Base-by-base conservation (phyloP, 148 eudicot genomes). In the Rhododendron kiyosumense region DNA sequence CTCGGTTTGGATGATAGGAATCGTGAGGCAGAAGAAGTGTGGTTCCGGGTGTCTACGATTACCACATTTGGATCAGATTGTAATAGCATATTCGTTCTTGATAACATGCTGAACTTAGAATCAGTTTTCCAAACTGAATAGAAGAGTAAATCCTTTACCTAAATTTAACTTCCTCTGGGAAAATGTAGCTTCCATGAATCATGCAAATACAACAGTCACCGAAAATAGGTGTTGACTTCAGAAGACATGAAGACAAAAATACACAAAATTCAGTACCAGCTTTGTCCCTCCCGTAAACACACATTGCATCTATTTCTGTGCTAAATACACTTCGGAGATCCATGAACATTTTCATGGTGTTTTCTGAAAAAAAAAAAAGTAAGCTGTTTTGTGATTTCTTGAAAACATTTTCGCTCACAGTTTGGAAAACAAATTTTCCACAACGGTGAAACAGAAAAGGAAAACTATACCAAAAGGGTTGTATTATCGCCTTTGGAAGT, bases 401-500 rank as follows among this genome's bases (percentile, higher is more conserved):
- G 15, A 26, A 63, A 26, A 26, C 28, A 32, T 30, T 71, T 4
- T 71, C 3, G 2, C 65, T 59, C 26, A 1, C 26, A 59, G 65
- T 20, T 59, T 13, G 20, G 8, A 30, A 30, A 71, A 30, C 38
- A 28, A 71, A 30, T 0, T 32, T 71, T 71, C 22, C 20, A 30
- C 76, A 71, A 30, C 11, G 15, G 20, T 32, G 76, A 71, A 30
- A 13, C 41, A 14, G 38, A 71, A 32, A 30, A 11, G 2, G 41
- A 12, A 4, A 71, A 71, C 76, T 71, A 71, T 71, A 32, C 76
- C 76, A 71, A 14, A 71, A 3, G 7, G 76, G 76, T 69, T 69
- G 7, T 14, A 8, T 88, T 84, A 90, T 86, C 92, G 89, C 85
- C 65, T 83, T 85, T 90, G 92, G 88, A 88, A 90, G 88, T 90